phyloP scores from a whole-genome alignment of 805 yeast species.

The Sungouiozyma ichnusensis region DNA sequence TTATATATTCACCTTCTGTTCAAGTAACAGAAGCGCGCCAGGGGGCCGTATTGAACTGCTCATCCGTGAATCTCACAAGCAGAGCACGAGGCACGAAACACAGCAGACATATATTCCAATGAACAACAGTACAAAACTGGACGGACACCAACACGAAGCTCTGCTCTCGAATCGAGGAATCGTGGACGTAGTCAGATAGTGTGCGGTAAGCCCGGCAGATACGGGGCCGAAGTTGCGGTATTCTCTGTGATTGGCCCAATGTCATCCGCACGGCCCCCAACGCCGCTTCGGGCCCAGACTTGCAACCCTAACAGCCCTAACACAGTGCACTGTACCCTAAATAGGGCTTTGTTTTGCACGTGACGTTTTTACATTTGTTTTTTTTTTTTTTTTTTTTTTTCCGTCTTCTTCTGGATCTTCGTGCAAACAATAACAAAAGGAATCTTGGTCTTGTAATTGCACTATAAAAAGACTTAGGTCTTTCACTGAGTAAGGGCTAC shows the following conservation, averaged over 20 bases:
- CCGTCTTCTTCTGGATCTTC: neutral
- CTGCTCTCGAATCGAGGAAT: too few relatives aligned
- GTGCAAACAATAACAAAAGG: neutral
- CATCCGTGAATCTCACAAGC: neutral
- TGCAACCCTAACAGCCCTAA: too few relatives aligned
- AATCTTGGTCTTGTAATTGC: neutral
- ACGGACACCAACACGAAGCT: too few relatives aligned
- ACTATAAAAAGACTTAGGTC: too few relatives aligned
- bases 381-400: too few relatives aligned
- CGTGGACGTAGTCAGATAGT: too few relatives aligned
- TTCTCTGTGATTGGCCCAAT: neutral
- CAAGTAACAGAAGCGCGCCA: neutral
- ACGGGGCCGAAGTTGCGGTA: neutral
- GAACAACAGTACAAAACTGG: neutral
- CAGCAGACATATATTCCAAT: neutral
- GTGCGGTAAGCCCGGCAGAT: too few relatives aligned
- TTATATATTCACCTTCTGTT: too few relatives aligned
- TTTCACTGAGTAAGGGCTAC: too few relatives aligned
- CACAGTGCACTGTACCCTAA: too few relatives aligned
- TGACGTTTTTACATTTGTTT: neutral
- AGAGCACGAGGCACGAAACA: neutral
- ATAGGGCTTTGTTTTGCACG: neutral
- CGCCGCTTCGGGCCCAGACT: too few relatives aligned
- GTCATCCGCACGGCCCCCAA: too few relatives aligned
- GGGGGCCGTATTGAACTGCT: neutral